Percentiles rank a stretch among this genome's conserved stretches.
These are phyloP conservation scores for Musa troglodytarum DNA, from an alignment of 176 grass and related monocot species.

Conservation along the genomic window DNA sequence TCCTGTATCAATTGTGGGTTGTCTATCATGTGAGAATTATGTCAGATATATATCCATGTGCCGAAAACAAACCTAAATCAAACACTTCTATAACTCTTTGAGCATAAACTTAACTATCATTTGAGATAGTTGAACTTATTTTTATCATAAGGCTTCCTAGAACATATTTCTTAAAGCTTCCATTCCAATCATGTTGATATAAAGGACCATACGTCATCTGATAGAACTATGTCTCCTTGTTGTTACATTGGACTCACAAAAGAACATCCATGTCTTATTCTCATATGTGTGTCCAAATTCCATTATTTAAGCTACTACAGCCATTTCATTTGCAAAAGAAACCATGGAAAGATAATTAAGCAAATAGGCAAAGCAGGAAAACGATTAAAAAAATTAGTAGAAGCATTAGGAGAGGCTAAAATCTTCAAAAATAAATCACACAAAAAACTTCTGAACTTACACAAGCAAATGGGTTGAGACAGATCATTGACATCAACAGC, in stretches of 20 bases:
- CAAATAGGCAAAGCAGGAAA: neutral
- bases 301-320: neutral
- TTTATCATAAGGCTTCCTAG: no score
- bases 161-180: no score
- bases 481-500: slow-evolving; percentile 69
- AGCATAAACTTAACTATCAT: no score
- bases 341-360: neutral
- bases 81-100: no score
- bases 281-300: neutral
- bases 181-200: no score
- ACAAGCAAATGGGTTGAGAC: slow-evolving; percentile 48
- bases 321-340: neutral
- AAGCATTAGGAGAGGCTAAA: neutral
- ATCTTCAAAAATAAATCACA: neutral
- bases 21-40: no score
- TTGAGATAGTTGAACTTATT: no score
- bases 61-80: no score
- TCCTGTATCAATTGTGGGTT: no score
- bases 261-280: no score
- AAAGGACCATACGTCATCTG: no score
- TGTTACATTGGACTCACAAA: neutral
- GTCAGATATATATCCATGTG: no score
- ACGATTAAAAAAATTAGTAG: neutral
- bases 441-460: slow-evolving; percentile 23
- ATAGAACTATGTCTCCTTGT: neutral